Base-by-base conservation (phyloP, 352 stramenopile genomes). In the Ophiocytium majus region DNA sequence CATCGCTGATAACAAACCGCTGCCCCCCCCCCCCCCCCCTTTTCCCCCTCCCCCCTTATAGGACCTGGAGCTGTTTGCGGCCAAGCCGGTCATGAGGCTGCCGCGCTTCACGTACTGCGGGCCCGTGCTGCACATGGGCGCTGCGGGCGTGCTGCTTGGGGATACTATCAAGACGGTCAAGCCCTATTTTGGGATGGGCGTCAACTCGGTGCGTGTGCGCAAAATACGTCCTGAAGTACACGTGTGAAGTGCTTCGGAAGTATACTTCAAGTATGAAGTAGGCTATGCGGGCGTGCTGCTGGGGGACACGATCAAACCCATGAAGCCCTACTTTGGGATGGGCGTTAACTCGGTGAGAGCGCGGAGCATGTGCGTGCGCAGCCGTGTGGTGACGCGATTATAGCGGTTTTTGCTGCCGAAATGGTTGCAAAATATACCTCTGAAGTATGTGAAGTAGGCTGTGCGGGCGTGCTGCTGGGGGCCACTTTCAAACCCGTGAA, bases 311-410 rank as follows among this genome's bases (percentile, higher is more conserved):
- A 92, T 92, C 87, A 91, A 93, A 80, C 92, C 91, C 34, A 91
- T 94, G 1, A 94, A 95, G 83, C 92, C 92, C 10, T 95, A 95
- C 83, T 95, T 95, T 90, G 92, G 92, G 14, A 80, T 95, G 0
- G 92, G 92, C 33, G 91, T 92, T 0, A 95, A 95, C 88, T 57
- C 43, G 43, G 43, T 57, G 14, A 57, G 14, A 57, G n/a, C n/a
- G n/a, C n/a, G n/a, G n/a, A n/a, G n/a, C n/a, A n/a, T n/a, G n/a
- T n/a, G n/a, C n/a, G n/a, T n/a, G n/a, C n/a, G n/a, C n/a, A n/a
- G n/a, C n/a, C n/a, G n/a, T n/a, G n/a, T n/a, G n/a, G n/a, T n/a
- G n/a, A n/a, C n/a, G n/a, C n/a, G n/a, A n/a, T n/a, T n/a, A n/a
- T n/a, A n/a, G n/a, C n/a, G n/a, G n/a, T n/a, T n/a, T n/a, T n/a